A percentile compares a stretch with the other conserved stretches of the same genome.
These are phyloP conservation scores for Fraxinus albicans DNA, from an alignment of 305 asterid species.

Conservation along the genomic window DNA sequence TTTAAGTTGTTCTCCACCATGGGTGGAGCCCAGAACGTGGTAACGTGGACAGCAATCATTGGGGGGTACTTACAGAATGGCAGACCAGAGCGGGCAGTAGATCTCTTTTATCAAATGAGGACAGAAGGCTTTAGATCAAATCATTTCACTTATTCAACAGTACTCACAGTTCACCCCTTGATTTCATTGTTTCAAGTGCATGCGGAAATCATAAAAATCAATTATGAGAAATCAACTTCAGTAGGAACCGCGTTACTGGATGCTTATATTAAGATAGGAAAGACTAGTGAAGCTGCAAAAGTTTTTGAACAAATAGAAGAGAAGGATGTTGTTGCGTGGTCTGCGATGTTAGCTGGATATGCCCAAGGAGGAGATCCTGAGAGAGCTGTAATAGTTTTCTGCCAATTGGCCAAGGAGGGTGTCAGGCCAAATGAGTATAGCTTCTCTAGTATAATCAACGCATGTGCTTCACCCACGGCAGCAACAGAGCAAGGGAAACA, in stretches of 20 bases:
- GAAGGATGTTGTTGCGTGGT: conserved; percentile 91
- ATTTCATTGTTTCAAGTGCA: conserved; percentile 64
- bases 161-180: conserved; percentile 59
- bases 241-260: conserved; percentile 88
- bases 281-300: conserved; percentile 55
- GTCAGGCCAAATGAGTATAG: conserved; percentile 77
- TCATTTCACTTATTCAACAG: conserved; percentile 77
- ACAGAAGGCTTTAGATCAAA: conserved; percentile 62
- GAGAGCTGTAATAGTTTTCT: conserved; percentile 58
- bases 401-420: conserved; percentile 55
- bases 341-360: conserved; percentile 88
- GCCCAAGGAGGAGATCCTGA: conserved; percentile 65
- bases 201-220: conserved; percentile 69
- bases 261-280: conserved; percentile 62
- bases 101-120: conserved; percentile 67
- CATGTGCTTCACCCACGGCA: conserved; percentile 65
- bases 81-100: conserved; percentile 46
- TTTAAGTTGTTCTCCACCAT: conserved; percentile 50
- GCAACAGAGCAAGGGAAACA: conserved; percentile 83
- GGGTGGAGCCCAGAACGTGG: conserved; percentile 55
- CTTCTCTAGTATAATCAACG: conserved; percentile 77
- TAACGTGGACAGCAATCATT: conserved; percentile 89
- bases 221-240: conserved; percentile 52
- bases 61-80: conserved; percentile 75
- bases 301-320: conserved; percentile 60